These are phyloP conservation scores for Neostapfia colusana DNA, from an alignment of 176 grass and related monocot genomes.

Conservation along the genomic window DNA sequence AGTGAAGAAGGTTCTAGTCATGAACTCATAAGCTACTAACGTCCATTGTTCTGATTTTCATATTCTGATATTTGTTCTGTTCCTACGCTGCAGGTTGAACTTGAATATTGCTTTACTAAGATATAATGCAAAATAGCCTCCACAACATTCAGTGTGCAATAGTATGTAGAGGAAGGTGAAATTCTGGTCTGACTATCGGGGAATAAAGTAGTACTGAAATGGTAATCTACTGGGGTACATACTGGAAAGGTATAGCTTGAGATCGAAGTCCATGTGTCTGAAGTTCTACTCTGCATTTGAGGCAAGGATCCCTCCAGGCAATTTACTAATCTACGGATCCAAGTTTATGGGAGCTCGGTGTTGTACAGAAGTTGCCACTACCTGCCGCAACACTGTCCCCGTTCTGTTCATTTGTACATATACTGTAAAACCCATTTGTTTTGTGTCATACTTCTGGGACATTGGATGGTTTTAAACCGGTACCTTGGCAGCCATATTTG, in stretches of 20 bases:
- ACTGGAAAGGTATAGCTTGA: constrained; percentile 51
- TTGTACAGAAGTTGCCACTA: constrained; percentile 57
- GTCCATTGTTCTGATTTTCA: not conserved
- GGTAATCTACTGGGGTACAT: constrained; percentile 49
- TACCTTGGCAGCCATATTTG: constrained; percentile 75
- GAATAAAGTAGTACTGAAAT: constrained; percentile 54
- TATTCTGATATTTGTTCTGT: constrained; percentile 26
- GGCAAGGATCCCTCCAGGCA: constrained; percentile 50
- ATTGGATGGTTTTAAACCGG: constrained; percentile 52
- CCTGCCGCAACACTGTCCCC: constrained; percentile 51
- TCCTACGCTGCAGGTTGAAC: constrained; percentile 60
- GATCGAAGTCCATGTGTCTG: constrained; percentile 33
- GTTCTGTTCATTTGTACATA: constrained; percentile 71
- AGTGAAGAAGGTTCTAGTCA: constrained; percentile 83
- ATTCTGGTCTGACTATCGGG: constrained; percentile 47
- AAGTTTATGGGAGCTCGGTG: constrained; percentile 44
- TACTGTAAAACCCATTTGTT: constrained; percentile 81
- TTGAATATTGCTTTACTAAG: constrained; percentile 50
- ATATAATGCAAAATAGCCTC: constrained; percentile 42
- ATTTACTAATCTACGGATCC: constrained; percentile 57
- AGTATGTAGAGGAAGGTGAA: constrained; percentile 52
- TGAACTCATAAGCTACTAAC: not conserved
- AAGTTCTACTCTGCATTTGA: constrained; percentile 43
- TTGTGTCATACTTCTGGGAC: constrained; percentile 61
- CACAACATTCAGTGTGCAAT: constrained; percentile 49